phyloP scores from a whole-genome alignment of 805 yeast genomes.

The Sungouiella blattae region DNA sequence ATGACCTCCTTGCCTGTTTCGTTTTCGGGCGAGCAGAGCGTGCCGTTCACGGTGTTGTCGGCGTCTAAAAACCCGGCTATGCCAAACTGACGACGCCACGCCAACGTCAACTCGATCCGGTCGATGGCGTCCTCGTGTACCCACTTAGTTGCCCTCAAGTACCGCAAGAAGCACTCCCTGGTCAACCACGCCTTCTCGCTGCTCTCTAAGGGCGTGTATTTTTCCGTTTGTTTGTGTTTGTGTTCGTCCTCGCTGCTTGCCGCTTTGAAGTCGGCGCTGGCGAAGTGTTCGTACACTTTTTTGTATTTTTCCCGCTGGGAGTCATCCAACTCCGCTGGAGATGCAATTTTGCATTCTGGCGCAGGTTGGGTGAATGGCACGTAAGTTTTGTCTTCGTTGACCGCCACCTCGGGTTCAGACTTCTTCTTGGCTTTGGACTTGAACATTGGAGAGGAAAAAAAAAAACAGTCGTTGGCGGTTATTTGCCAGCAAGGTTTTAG shows the following conservation, averaged over 20 bases:
- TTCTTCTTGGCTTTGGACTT: conserved; percentile 4
- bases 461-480: too few relatives aligned
- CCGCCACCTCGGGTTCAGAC: conserved; percentile 7
- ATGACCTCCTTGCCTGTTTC: conserved; percentile 91
- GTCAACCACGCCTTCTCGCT: conserved; percentile 90
- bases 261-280: conserved; percentile 45
- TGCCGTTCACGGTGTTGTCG: conserved; percentile 51
- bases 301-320: conserved; percentile 60
- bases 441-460: too few relatives aligned
- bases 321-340: conserved; percentile 44
- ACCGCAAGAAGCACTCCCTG: conserved; percentile 84
- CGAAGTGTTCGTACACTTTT: conserved; percentile 63
- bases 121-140: conserved; percentile 61
- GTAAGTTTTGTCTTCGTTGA: conserved; percentile 15
- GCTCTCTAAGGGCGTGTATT: conserved; percentile 22
- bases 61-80: conserved; percentile 39
- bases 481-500: too few relatives aligned
- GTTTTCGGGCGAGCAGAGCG: conserved; percentile 60
- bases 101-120: conserved; percentile 71
- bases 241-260: conserved; percentile 49
- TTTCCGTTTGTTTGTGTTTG: conserved; percentile 35
- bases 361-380: conserved; percentile 60
- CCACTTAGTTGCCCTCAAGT: conserved; percentile 95
- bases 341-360: conserved; percentile 44
- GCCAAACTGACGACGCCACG: conserved; percentile 95